phyloP scores from a whole-genome alignment of 2,329 filamentous ascomycete species.

The Neoarthrinium moseri region DNA sequence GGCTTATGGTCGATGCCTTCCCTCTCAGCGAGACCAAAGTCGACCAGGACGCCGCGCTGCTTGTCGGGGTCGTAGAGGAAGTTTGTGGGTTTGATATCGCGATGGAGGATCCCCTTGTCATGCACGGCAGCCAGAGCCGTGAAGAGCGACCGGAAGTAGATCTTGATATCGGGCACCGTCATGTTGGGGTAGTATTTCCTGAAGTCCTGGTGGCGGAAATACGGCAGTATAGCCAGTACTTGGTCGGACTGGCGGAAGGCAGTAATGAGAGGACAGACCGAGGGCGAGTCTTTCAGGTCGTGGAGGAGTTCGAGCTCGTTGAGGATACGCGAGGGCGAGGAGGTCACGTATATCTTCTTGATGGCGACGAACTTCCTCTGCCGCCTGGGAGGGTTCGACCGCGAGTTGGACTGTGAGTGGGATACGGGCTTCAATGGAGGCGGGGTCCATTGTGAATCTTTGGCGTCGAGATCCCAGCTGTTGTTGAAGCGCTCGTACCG shows the following conservation, averaged over 20 bases:
- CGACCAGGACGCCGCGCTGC: constrained; percentile 87
- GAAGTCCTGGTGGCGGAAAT: constrained; percentile 95
- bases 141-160: constrained; percentile 88
- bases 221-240: constrained; percentile 90
- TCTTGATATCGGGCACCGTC: constrained; percentile 78
- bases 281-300: constrained; percentile 77
- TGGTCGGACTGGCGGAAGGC: constrained; percentile 95
- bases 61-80: constrained; percentile 86
- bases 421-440: constrained; percentile 60
- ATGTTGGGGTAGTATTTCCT: constrained; percentile 91
- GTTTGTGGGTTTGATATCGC: constrained; percentile 97
- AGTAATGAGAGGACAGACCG: constrained; percentile 93
- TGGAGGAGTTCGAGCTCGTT: constrained; percentile 95
- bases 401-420: constrained; percentile 36
- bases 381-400: constrained; percentile 31
- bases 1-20: constrained; percentile 74
- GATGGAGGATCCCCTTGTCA: constrained; percentile 79
- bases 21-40: constrained; percentile 93
- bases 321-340: constrained; percentile 86
- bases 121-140: constrained; percentile 83
- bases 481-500: constrained; percentile 82
- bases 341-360: constrained; percentile 99
- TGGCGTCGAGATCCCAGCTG: constrained; percentile 75
- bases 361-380: constrained; percentile 82
- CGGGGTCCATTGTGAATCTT: constrained; percentile 65